Base-by-base conservation (phyloP, 495 filamentous ascomycete species). In the Trichoderma gamsii region DNA sequence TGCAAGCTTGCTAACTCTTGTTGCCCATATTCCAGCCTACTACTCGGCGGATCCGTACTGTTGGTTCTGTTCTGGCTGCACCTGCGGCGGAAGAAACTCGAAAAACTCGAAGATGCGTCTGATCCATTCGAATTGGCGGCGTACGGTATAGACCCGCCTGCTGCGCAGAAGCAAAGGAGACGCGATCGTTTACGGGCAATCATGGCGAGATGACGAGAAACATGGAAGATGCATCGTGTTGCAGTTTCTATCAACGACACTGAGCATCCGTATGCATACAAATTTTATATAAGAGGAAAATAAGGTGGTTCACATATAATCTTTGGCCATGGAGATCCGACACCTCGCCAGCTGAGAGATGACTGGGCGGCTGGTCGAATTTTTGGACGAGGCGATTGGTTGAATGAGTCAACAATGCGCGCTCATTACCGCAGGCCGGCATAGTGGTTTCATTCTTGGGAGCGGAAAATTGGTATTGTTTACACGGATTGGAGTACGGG, bases 111-210 rank as follows among this genome's bases (percentile, higher is more conserved):
- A 61, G 56, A 61, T 13, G 56, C 56, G 25, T 61, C 56, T 18
- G 56, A 61, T 61, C 56, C 56, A 3, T 61, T 61, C 56, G 56
- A 61, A 18, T 18, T 61, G 56, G 56, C 56, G 11, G 56, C 56
- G 11, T 61, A 61, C 27, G 56, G 56, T 25, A 61, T 61, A 13
- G 56, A 61, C 8, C 9, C 29, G n/a, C 23, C 56, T 3, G 12
- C 16, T 27, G 56, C 56, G 1, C 23, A 29, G 56, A 61, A 61
- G 29, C 56, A 61, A 18, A 61, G 13, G 56, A 18, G 56, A 25
- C 56, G 56, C 56, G 56, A 61, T 32, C 25, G 25, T 32, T 32
- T 61, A 32, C 56, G 56, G 11, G 29, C 4, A 11, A 29, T 61
- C 1, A 29, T 61, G 23, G 56, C 23, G 11, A 35, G 25, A 9